These are phyloP conservation scores for Phytophthora megakarya DNA, from an alignment of 352 stramenopile genomes.

Conservation along the genomic window DNA sequence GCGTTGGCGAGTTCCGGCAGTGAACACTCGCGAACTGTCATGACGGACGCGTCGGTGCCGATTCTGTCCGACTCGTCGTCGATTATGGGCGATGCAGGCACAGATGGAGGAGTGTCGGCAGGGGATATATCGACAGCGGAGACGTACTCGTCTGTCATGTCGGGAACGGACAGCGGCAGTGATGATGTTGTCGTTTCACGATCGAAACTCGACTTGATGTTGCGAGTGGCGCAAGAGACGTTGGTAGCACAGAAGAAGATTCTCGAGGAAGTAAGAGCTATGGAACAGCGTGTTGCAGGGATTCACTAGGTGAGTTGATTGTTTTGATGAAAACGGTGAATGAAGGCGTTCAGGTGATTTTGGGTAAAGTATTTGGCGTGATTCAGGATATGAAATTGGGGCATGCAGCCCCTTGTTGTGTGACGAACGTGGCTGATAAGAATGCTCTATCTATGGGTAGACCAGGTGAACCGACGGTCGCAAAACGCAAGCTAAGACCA, in stretches of 20 bases:
- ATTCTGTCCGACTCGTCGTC: conserved; percentile 40
- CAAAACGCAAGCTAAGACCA: background rate
- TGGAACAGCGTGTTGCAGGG: conserved; percentile 46
- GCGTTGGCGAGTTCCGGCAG: conserved; percentile 13
- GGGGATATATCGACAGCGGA: conserved; percentile 39
- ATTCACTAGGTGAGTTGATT: conserved; percentile 20
- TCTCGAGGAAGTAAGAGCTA: conserved; percentile 56
- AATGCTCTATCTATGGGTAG: conserved; percentile 20
- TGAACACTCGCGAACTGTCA: conserved; percentile 23
- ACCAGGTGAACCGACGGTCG: too few species aligned
- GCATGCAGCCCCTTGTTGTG: background rate
- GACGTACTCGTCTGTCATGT: conserved; percentile 35
- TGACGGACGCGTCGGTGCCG: conserved; percentile 25
- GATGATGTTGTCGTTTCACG: conserved; percentile 53
- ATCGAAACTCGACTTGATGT: conserved; percentile 58
- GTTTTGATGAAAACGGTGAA: background rate
- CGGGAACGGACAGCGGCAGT: conserved; percentile 5
- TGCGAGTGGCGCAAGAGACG: conserved; percentile 61
- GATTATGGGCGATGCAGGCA: conserved; percentile 29
- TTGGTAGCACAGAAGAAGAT: conserved; percentile 66
- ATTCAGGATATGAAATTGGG: too few species aligned
- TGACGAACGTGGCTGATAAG: background rate
- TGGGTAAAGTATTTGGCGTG: background rate
- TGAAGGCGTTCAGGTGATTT: background rate
- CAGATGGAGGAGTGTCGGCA: conserved; percentile 31